These are phyloP conservation scores for Neonectria magnoliae DNA, from an alignment of 2,329 filamentous ascomycete genomes.

Conservation along the genomic window DNA sequence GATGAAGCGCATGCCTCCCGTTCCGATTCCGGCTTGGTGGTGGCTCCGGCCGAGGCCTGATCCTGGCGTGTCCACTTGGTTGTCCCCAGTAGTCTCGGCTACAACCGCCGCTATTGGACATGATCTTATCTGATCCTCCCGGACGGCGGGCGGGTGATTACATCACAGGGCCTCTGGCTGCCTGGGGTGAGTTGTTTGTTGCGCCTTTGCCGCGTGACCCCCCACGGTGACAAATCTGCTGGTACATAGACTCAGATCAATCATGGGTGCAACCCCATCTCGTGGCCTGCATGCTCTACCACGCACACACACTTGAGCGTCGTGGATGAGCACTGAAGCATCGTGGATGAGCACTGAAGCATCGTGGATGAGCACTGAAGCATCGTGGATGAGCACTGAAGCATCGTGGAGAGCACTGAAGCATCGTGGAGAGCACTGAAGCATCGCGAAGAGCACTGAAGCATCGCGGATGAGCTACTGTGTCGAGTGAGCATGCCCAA, in stretches of 20 bases:
- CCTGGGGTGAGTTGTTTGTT: neutral
- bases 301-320: neutral
- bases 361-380: no score
- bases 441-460: no score
- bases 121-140: constrained; percentile 41
- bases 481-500: neutral
- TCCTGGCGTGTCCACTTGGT: neutral
- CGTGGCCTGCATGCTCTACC: neutral
- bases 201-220: neutral
- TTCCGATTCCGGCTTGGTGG: neutral
- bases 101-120: constrained; percentile 39
- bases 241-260: neutral
- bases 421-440: no score
- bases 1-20: neutral
- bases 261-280: neutral
- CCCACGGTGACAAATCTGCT: neutral
- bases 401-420: neutral
- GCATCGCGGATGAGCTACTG: neutral
- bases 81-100: constrained; percentile 27
- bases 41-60: neutral
- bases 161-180: neutral
- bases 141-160: neutral
- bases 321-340: no score
- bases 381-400: no score
- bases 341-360: no score